Evolutionary conservation across 768 basidiomycete genomes (phyloP).

Genomic region (Phanerodontia chrysosporium): DNA sequence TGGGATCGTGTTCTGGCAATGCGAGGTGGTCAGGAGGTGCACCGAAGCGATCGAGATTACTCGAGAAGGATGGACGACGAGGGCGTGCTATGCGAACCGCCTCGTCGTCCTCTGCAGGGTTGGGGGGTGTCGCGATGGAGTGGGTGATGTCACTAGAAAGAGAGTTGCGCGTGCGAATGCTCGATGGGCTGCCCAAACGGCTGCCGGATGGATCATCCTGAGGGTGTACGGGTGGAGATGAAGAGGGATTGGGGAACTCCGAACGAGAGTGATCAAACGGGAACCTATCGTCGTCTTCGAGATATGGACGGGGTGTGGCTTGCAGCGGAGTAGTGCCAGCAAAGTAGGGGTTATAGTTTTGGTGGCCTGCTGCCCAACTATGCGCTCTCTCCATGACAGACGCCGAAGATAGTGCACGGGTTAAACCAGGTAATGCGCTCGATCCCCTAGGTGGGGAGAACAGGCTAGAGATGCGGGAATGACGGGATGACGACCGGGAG

Average conservation of each 20-base stretch:
- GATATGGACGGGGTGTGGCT: background rate
- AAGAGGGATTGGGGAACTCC: slow-evolving; percentile 14
- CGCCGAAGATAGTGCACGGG: background rate
- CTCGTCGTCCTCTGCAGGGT: slow-evolving; percentile 24
- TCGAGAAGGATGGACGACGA: slow-evolving; percentile 31
- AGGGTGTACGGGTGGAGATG: slow-evolving; percentile 21
- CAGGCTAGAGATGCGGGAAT: background rate
- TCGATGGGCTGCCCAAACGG: slow-evolving; percentile 47
- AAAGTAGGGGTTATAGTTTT: slow-evolving; percentile 15
- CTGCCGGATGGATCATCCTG: slow-evolving; percentile 23
- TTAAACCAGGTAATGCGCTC: background rate
- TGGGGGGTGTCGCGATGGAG: slow-evolving; percentile 45
- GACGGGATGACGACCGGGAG: slow-evolving; percentile 15
- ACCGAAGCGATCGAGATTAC: slow-evolving; percentile 31
- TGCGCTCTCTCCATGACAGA: slow-evolving; percentile 1
- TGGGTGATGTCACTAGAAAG: slow-evolving; percentile 41
- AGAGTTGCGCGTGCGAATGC: slow-evolving; percentile 46
- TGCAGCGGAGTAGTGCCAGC: slow-evolving; percentile 21
- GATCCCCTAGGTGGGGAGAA: background rate
- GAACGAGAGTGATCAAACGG: slow-evolving; percentile 3
- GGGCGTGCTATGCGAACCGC: slow-evolving; percentile 17
- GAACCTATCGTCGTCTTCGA: background rate
- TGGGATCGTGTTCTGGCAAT: slow-evolving; percentile 39
- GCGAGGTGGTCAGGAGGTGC: slow-evolving; percentile 30
- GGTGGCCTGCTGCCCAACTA: slow-evolving; percentile 6